phyloP scores from a whole-genome alignment of 78 protist genomes.

The Emiliania huxleyi region DNA sequence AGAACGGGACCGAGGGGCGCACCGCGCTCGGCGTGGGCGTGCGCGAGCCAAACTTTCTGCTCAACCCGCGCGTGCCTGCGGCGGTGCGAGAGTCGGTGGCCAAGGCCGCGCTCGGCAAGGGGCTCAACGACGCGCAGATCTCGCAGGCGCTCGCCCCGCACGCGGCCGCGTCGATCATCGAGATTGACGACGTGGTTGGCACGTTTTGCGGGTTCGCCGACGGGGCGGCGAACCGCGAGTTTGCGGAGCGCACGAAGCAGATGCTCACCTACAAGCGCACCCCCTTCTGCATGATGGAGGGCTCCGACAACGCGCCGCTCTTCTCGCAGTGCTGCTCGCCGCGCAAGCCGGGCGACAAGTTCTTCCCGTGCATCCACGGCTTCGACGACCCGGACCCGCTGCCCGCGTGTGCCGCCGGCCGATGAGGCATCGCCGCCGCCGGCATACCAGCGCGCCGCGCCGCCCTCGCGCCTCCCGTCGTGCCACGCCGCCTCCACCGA shows the following conservation, averaged over 20 bases:
- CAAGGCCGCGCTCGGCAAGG: background rate
- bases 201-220: background rate
- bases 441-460: background rate
- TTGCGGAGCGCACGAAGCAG: background rate
- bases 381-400: background rate
- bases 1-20: background rate
- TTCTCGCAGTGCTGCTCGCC: conserved; percentile 7
- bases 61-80: background rate
- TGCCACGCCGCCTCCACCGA: too few relatives aligned
- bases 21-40: background rate
- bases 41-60: background rate
- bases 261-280: background rate
- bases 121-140: background rate
- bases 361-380: background rate
- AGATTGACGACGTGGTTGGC: background rate
- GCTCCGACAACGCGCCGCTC: conserved; percentile 8
- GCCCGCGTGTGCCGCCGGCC: background rate
- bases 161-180: background rate
- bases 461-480: background rate
- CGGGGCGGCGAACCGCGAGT: background rate
- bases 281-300: background rate
- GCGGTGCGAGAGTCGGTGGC: background rate
- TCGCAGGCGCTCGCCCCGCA: background rate
- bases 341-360: background rate
- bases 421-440: background rate